Evolutionary conservation across 371 early-diverging fungal species (phyloP).

Genomic region (Syncephalastrum contaminatum): DNA sequence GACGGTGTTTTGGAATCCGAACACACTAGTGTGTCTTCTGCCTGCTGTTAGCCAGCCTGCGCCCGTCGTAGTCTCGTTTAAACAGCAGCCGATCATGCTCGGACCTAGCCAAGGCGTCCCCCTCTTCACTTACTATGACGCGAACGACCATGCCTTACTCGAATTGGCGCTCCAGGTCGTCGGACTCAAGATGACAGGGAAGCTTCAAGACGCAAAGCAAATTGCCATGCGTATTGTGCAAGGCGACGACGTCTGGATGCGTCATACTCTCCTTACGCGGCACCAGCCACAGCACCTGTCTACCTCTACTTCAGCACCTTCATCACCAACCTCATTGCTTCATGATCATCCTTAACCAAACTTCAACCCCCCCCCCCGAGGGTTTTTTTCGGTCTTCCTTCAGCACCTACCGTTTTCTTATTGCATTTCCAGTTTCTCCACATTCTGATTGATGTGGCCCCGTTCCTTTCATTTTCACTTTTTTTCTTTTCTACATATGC

Average conservation of each 20-base stretch:
- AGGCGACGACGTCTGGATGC: constrained; percentile 34
- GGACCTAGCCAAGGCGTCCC: constrained; percentile 49
- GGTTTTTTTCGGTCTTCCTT: not conserved
- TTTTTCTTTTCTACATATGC: not conserved
- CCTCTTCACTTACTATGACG: constrained; percentile 66
- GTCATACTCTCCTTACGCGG: not conserved
- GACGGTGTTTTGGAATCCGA: constrained; percentile 69
- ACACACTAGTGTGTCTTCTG: constrained; percentile 74
- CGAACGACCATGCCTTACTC: constrained; percentile 77
- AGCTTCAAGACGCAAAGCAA: constrained; percentile 65
- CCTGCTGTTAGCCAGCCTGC: constrained; percentile 76
- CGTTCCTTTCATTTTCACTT: not conserved
- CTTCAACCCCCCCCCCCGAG: no score
- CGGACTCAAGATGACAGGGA: constrained; percentile 77
- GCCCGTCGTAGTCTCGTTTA: constrained; percentile 70
- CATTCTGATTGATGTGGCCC: not conserved
- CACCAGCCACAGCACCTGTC: constrained; percentile 4
- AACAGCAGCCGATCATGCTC: constrained; percentile 40
- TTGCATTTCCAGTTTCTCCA: no score
- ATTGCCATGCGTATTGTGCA: constrained; percentile 75
- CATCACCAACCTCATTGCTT: not conserved
- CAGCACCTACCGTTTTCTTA: no score
- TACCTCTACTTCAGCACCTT: not conserved
- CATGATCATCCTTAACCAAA: not conserved
- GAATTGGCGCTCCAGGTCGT: constrained; percentile 83